These are phyloP conservation scores for Colletotrichum sp. DNA, from an alignment of 2,329 filamentous ascomycete species.

Conservation along the genomic window DNA sequence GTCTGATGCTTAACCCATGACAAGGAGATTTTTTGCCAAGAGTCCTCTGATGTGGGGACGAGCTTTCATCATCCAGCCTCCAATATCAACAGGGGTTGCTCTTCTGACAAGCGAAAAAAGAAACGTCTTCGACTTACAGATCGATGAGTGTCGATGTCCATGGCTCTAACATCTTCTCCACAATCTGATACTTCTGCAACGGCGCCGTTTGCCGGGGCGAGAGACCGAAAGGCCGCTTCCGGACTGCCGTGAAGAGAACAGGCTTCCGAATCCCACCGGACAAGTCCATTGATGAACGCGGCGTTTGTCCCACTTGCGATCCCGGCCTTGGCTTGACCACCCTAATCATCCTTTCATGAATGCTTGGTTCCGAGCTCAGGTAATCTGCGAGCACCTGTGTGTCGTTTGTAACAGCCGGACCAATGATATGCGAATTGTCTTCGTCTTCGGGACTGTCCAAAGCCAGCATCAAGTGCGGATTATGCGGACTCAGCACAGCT, in stretches of 20 bases:
- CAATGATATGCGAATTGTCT: constrained; percentile 60
- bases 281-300: neutral
- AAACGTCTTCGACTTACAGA: constrained; percentile 36
- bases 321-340: constrained; percentile 13
- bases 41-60: neutral
- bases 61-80: neutral
- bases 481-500: constrained; percentile 1
- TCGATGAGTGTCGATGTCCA: constrained; percentile 55
- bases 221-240: constrained; percentile 49
- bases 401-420: constrained; percentile 64
- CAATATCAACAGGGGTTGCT: neutral
- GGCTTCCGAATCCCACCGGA: constrained; percentile 28
- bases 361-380: constrained; percentile 39
- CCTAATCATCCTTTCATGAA: constrained; percentile 33
- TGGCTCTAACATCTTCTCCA: constrained; percentile 65
- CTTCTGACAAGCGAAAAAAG: neutral
- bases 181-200: constrained; percentile 55
- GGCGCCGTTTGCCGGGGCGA: constrained; percentile 39
- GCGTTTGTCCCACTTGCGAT: neutral
- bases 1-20: neutral
- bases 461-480: constrained; percentile 27
- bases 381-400: constrained; percentile 66
- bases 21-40: neutral
- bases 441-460: constrained; percentile 37
- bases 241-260: constrained; percentile 52